Base-by-base conservation (phyloP, 108 stramenopile genomes). In the Skeletonema menzelii region DNA sequence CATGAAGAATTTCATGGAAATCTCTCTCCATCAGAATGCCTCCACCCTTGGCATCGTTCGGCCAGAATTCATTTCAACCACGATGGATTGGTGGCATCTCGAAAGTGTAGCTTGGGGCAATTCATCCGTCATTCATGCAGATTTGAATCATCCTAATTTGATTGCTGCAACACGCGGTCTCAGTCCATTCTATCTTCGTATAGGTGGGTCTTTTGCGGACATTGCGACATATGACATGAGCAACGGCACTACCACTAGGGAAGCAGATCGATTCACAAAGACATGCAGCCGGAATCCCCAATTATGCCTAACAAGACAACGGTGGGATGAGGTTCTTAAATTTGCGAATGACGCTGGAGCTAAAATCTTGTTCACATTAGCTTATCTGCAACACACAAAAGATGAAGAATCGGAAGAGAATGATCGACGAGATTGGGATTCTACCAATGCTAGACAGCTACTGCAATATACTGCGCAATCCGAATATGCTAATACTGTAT, bases 181-280 rank as follows among this genome's bases (percentile, higher is more conserved):
- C 30, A 5, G 59, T 20, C 77, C 77, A 0, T 74, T 40, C 27
- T 69, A 59, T 24, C 65, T 78, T 0, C 22, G 77, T 12, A 67
- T 78, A 5, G 77, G 77, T 17, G 77, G 77, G n/a, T 67, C 72
- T 49, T 65, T 73, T 65, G 77, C 77, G 17, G 77, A 78, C 44
- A 46, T 42, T 28, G 67, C 69, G 6, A 6, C 68, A 0, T 78
- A 78, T 55, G 40, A 58, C 30, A 67, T 78, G 38, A 60, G 58
- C 42, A 26, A 40, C 14, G 24, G 22, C 37, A 63, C 32, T 20
- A 61, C n/a, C 12, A 15, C 46, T 42, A n/a, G 35, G 13, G 47
- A 42, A 40, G 59, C 67, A 20, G 17, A 34, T 8, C 5, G 12
- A 27, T 28, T 69, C 7, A 57, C 66, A 22, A 32, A 27, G 5